phyloP scores from a whole-genome alignment of 2,329 filamentous ascomycete species.

The Gaeumannomyces sp. region DNA sequence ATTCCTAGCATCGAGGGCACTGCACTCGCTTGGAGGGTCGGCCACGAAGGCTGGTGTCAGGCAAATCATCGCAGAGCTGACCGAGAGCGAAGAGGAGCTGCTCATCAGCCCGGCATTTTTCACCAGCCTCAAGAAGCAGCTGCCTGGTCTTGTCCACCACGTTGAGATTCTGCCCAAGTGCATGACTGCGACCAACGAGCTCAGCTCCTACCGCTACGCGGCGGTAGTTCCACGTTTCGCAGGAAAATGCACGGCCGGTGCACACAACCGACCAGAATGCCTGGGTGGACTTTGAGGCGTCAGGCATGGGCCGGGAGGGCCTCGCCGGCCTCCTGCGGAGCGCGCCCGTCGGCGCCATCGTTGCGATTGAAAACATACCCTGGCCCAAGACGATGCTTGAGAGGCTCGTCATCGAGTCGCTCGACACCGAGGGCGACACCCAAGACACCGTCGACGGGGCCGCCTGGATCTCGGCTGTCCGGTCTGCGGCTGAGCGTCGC shows the following conservation, averaged over 20 bases:
- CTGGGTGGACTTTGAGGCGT: not conserved
- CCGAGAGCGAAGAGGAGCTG: not conserved
- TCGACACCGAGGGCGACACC: not conserved
- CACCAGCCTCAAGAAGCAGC: not conserved
- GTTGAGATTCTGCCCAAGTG: not conserved
- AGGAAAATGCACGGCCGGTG: not conserved
- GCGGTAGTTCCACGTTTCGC: not conserved
- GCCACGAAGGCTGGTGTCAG: not conserved
- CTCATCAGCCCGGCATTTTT: constrained; percentile 2
- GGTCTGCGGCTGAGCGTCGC: not conserved
- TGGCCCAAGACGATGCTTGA: not conserved
- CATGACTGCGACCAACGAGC: not conserved
- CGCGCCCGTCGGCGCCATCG: not conserved
- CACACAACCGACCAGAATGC: not conserved
- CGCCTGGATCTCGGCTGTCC: not conserved
- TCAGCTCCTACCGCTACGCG: not conserved
- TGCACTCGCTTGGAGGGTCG: not conserved
- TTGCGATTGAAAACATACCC: not conserved
- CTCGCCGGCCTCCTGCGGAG: not conserved
- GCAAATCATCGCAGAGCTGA: not conserved
- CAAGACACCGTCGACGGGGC: not conserved
- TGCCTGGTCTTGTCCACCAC: not conserved
- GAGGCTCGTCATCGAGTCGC: not conserved
- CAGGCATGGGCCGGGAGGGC: not conserved
- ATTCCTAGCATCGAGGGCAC: constrained; percentile 1